Base-by-base conservation (phyloP, 805 yeast species). In the Huiozyma sinensis region DNA sequence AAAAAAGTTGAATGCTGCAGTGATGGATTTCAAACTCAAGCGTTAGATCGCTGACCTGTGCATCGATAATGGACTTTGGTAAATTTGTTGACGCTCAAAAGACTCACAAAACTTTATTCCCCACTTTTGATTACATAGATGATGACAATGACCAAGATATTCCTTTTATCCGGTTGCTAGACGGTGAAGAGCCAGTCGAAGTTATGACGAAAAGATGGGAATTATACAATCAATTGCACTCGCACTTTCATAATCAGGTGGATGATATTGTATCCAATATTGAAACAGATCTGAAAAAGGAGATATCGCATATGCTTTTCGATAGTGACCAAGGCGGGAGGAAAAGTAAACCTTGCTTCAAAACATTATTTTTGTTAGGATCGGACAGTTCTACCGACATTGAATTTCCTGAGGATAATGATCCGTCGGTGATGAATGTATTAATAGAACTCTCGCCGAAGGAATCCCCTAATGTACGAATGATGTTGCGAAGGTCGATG, bases 91-190 rank as follows among this genome's bases (percentile, higher is more conserved):
- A 62, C 38, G 59, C 63, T 11, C 65, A 61, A 37, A 60, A 55
- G 40, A 53, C 56, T 4, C 58, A 57, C 41, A 58, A 52, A 38
- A 48, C 50, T 6, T 45, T 56, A 7, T 42, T 40, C 33, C 63
- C 63, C 1, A 49, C 47, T 36, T 40, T 56, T 13, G 34, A 43
- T 6, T 41, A 28, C 6, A n/a, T 32, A 3, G 40, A 39, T 11
- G 12, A 12, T 2, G 40, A 46, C 3, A 13, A 11, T 5, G 52
- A 50, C 6, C 47, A 54, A 6, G 28, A 50, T 4, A 47, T 63
- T 6, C 77, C 77, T 9, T 71, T 74, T 56, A 62, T 69, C 6
- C 55, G 60, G 39, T 55, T 75, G 6, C 47, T 73, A 34, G 65
- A 66, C 12, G 77, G 76, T 1, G 48, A 60, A 11, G 80, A 75